Percentiles rank a stretch among this genome's conserved stretches.
Conservation (phyloP, 192 early-diverging fungal genomes). For the Coemansia biformis region DNA sequence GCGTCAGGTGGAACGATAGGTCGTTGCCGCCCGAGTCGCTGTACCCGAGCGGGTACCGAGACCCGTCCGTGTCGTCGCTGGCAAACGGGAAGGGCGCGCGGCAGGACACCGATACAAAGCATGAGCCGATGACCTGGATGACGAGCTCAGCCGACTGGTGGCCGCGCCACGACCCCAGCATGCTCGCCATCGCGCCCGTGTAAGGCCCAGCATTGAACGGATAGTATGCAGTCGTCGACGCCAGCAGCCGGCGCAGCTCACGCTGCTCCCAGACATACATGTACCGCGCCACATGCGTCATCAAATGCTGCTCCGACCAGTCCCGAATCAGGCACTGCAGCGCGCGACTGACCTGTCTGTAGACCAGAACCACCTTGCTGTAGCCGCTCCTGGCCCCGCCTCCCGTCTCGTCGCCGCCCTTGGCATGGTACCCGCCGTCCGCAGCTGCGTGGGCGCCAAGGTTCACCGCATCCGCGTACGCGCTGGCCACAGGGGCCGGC, state of each 20-base stretch:
- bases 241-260: constrained; percentile 30
- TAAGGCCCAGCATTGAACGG: constrained; percentile 39
- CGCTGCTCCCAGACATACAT: constrained; percentile 42
- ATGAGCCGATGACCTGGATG: constrained; percentile 32
- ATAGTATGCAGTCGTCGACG: constrained; percentile 34
- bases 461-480: constrained; percentile 41
- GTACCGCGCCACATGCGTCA: constrained; percentile 46
- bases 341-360: constrained; percentile 38
- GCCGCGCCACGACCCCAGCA: constrained; percentile 29
- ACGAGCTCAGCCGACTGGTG: constrained; percentile 40
- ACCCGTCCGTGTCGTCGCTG: constrained; percentile 19
- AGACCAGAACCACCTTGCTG: constrained; percentile 40
- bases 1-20: constrained; percentile 38
- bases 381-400: constrained; percentile 16
- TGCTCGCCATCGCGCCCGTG: constrained; percentile 27
- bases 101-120: constrained; percentile 44
- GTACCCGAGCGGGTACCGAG: constrained; percentile 26
- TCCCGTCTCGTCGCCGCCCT: neutral
- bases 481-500: constrained; percentile 26
- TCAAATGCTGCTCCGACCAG: constrained; percentile 49
- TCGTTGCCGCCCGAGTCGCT: constrained; percentile 32
- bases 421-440: constrained; percentile 41
- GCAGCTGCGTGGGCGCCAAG: constrained; percentile 34
- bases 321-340: constrained; percentile 44
- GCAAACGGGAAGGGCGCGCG: constrained; percentile 39